phyloP scores from a whole-genome alignment of 768 basidiomycete species.

The Calocybe indica region DNA sequence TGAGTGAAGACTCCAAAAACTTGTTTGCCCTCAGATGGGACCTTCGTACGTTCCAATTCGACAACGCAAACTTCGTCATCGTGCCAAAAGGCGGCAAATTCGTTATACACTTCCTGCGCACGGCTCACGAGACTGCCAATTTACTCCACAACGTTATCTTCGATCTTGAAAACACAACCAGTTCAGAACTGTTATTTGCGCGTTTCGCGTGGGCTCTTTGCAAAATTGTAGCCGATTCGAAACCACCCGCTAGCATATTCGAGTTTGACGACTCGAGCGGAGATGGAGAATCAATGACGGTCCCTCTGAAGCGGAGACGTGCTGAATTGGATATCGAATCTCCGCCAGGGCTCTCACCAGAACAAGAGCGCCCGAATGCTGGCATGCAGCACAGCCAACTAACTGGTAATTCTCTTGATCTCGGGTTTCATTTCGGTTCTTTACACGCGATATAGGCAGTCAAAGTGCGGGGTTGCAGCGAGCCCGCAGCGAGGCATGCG shows the following conservation, averaged over 20 bases:
- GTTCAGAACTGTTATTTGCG: slow-evolving; percentile 9
- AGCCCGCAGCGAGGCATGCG: no score
- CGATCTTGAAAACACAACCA: slow-evolving; percentile 5
- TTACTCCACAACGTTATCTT: slow-evolving; percentile 8
- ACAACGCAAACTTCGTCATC: slow-evolving; percentile 8
- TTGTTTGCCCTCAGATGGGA: slow-evolving; percentile 11
- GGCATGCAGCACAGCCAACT: neutral
- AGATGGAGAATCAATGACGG: neutral
- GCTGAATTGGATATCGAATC: no score
- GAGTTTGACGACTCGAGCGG: neutral
- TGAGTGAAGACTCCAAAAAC: slow-evolving; percentile 4
- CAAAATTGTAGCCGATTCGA: slow-evolving; percentile 3
- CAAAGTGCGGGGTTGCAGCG: no score
- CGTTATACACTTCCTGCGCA: slow-evolving; percentile 9
- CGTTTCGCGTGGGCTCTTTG: slow-evolving; percentile 13
- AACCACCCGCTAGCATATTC: neutral
- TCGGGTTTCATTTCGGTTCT: neutral
- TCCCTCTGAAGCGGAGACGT: neutral
- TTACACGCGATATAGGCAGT: no score
- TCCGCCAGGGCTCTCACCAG: neutral
- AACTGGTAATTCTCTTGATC: neutral
- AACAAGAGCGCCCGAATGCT: neutral
- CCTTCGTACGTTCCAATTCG: slow-evolving; percentile 7
- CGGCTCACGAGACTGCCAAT: neutral
- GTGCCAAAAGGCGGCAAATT: slow-evolving; percentile 10